Percentiles rank a stretch among this genome's conserved stretches.
Conservation (phyloP, 23 red algal genomes). For the Pyropia yezoensis region DNA sequence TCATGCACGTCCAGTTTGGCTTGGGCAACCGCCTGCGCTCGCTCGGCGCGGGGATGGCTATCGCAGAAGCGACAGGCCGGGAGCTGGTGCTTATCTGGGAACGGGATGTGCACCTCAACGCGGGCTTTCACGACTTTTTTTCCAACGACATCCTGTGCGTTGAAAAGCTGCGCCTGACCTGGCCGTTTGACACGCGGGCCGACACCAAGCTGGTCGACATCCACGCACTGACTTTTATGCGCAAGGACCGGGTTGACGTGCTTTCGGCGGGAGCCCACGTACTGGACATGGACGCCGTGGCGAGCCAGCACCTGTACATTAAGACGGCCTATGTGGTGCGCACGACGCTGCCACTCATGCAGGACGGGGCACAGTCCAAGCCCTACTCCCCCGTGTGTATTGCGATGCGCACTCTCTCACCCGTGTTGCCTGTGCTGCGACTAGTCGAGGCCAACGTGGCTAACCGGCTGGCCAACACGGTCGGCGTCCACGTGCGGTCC, state of each 20-base stretch:
- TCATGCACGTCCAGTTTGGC: constrained; percentile 54
- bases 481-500: constrained; percentile 53
- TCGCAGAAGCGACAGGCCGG: constrained; percentile 34
- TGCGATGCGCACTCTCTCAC: constrained; percentile 35
- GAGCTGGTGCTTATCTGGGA: constrained; percentile 63
- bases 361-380: too few species aligned
- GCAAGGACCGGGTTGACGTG: neutral
- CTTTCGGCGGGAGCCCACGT: constrained; percentile 24
- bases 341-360: constrained; percentile 27
- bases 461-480: constrained; percentile 41
- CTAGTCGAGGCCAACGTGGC: constrained; percentile 39
- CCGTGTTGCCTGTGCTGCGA: constrained; percentile 32
- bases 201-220: constrained; percentile 17
- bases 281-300: constrained; percentile 35
- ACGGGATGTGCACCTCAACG: constrained; percentile 50
- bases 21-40: constrained; percentile 51
- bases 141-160: constrained; percentile 43
- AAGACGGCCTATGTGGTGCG: constrained; percentile 64
- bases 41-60: constrained; percentile 38
- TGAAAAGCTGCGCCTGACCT: constrained; percentile 54
- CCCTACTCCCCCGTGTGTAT: too few species aligned
- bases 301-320: constrained; percentile 35
- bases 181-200: constrained; percentile 26
- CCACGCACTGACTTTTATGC: constrained; percentile 57
- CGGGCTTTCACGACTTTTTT: constrained; percentile 55